Evolutionary conservation across 345 rosid species (phyloP).

Genomic region (Pistacia integerrima): DNA sequence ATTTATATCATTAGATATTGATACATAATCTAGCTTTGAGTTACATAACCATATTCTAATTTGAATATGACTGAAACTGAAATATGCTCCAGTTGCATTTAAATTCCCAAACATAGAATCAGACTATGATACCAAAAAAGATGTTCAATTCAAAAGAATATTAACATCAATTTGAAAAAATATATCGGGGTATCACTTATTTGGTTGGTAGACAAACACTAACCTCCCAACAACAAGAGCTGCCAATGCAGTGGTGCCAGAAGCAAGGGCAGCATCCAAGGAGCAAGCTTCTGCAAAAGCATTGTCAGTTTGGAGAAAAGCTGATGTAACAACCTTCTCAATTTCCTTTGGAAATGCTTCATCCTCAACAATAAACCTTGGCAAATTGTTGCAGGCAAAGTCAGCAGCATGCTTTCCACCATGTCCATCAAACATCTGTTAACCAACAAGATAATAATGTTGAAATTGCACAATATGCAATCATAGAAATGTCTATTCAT

Average conservation of each 20-base stretch:
- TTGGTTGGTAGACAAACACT: conserved; percentile 19
- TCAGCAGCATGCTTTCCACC: conserved; percentile 95
- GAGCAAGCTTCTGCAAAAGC: conserved; percentile 84
- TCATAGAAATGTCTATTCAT: neutral
- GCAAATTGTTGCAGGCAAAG: conserved; percentile 65
- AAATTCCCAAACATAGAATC: neutral
- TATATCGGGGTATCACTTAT: neutral
- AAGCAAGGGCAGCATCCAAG: conserved; percentile 61
- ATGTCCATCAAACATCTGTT: conserved; percentile 84
- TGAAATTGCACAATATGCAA: neutral
- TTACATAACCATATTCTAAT: neutral
- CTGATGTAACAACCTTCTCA: conserved; percentile 70
- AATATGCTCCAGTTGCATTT: too few relatives aligned
- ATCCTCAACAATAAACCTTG: conserved; percentile 69
- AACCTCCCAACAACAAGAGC: conserved; percentile 86
- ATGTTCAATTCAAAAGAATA: neutral
- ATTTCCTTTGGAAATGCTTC: conserved; percentile 69
- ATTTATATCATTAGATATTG: too few relatives aligned
- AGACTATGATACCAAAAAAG: neutral
- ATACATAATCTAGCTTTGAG: neutral
- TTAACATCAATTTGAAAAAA: neutral
- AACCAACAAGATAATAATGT: neutral
- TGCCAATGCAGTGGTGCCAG: conserved; percentile 89
- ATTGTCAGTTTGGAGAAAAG: conserved; percentile 76
- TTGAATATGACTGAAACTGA: too few relatives aligned